Evolutionary conservation across 441 rosid genomes (phyloP).

Genomic region (Croton setiger): DNA sequence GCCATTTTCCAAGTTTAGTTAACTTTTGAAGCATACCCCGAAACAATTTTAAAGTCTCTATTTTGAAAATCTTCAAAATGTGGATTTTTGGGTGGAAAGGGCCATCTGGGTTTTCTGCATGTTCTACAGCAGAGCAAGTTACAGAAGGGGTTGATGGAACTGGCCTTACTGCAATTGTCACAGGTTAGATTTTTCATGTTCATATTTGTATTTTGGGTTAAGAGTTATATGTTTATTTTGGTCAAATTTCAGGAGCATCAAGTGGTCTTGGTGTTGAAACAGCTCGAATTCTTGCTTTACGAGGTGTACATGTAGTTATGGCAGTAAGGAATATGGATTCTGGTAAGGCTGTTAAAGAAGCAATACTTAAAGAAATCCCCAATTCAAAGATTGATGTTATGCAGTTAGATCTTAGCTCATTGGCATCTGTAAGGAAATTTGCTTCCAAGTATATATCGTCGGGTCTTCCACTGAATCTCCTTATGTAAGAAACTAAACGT

Average conservation of each 20-base stretch:
- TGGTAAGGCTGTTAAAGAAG: slow-evolving; percentile 27
- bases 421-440: slow-evolving; percentile 29
- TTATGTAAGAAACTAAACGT: slow-evolving; percentile 23
- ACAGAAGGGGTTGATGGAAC: slow-evolving; percentile 53
- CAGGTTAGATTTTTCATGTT: slow-evolving; percentile 30
- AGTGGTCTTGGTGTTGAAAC: slow-evolving; percentile 33
- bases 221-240: background rate
- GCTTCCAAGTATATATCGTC: slow-evolving; percentile 21
- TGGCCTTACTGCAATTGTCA: slow-evolving; percentile 54
- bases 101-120: slow-evolving; percentile 54
- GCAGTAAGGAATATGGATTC: slow-evolving; percentile 29
- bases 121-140: slow-evolving; percentile 56
- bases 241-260: slow-evolving; percentile 25
- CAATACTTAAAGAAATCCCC: slow-evolving; percentile 25
- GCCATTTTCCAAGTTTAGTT: background rate
- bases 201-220: background rate
- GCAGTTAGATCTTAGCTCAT: slow-evolving; percentile 31
- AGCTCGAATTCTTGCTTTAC: slow-evolving; percentile 33
- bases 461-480: slow-evolving; percentile 31
- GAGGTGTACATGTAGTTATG: slow-evolving; percentile 25
- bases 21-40: background rate
- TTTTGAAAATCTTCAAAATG: slow-evolving; percentile 19
- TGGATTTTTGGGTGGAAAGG: slow-evolving; percentile 57
- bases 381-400: slow-evolving; percentile 29
- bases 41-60: background rate